Evolutionary conservation across 2,329 filamentous ascomycete genomes (phyloP).

Genomic region (Malbranchea cinnamomea): DNA sequence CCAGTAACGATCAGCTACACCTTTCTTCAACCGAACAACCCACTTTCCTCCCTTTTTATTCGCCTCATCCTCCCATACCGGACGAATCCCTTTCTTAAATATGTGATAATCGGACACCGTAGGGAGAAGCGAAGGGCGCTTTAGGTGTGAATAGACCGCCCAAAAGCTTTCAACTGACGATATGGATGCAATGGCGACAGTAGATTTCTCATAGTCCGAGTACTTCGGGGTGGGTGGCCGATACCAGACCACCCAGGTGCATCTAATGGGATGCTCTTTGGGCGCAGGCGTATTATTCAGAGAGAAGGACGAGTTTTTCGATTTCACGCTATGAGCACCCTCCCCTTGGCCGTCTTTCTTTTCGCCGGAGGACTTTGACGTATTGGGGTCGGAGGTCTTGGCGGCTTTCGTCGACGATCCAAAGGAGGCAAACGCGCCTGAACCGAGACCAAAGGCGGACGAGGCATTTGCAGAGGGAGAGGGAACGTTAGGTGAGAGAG

Average conservation of each 20-base stretch:
- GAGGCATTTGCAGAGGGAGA: conserved; percentile 67
- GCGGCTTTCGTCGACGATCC: conserved; percentile 69
- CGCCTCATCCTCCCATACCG: conserved; percentile 96
- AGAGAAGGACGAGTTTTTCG: conserved; percentile 28
- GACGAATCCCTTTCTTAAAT: conserved; percentile 90
- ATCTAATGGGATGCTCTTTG: conserved; percentile 51
- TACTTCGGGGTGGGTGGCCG: conserved; percentile 92
- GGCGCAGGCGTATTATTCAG: conserved; percentile 16
- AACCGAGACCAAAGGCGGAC: conserved; percentile 84
- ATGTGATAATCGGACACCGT: conserved; percentile 96
- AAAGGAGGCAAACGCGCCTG: conserved; percentile 93
- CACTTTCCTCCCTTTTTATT: conserved; percentile 95
- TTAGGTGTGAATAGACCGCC: conserved; percentile 74
- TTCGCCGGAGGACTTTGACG: conserved; percentile 44
- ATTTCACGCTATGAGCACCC: conserved; percentile 16
- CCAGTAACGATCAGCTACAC: conserved; percentile 92
- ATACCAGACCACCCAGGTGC: conserved; percentile 95
- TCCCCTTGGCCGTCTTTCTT: conserved; percentile 38
- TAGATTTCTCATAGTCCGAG: conserved; percentile 95
- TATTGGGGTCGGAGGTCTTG: conserved; percentile 64
- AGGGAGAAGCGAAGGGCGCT: conserved; percentile 72
- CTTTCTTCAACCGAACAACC: conserved; percentile 94
- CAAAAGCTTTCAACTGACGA: conserved; percentile 82
- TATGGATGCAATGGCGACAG: conserved; percentile 71
- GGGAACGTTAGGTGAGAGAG: conserved; percentile 51